phyloP scores from a whole-genome alignment of 2,329 filamentous ascomycete species.

The Escovopsis weberi region DNA sequence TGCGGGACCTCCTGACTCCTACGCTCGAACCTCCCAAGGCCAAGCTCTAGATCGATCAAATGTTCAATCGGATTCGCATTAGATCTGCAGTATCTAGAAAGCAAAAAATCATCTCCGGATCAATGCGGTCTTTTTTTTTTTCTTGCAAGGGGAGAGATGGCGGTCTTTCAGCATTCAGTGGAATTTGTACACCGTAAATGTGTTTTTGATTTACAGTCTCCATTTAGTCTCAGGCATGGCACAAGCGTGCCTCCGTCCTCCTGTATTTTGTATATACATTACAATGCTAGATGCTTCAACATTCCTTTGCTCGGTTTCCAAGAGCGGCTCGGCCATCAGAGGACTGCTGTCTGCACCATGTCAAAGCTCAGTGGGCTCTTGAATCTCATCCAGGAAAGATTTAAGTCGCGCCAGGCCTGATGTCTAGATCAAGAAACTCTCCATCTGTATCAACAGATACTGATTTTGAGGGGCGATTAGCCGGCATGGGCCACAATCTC shows the following conservation, averaged over 20 bases:
- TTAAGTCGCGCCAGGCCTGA: background rate
- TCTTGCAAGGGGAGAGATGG: too few species aligned
- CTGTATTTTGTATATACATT: background rate
- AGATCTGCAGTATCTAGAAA: too few species aligned
- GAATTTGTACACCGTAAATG: too few species aligned
- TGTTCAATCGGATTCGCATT: too few species aligned
- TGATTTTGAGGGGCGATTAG: conserved; percentile 23
- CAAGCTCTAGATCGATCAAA: conserved; percentile 50
- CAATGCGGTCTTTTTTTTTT: background rate
- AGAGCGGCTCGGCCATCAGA: background rate
- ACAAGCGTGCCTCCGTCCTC: background rate
- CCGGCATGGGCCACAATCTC: conserved; percentile 95
- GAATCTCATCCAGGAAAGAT: too few species aligned
- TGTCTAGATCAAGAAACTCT: background rate
- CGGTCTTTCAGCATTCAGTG: too few species aligned
- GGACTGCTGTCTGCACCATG: too few species aligned
- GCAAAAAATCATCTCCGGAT: background rate
- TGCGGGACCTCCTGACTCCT: conserved; percentile 72
- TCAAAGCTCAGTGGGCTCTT: too few species aligned
- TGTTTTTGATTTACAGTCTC: too few species aligned
- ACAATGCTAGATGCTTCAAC: background rate
- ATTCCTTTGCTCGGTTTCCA: background rate
- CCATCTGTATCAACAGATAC: background rate
- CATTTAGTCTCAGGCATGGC: too few species aligned
- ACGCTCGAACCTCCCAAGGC: conserved; percentile 70